Base-by-base conservation (phyloP, 495 filamentous ascomycete species). In the Penicillium bovifimosum region DNA sequence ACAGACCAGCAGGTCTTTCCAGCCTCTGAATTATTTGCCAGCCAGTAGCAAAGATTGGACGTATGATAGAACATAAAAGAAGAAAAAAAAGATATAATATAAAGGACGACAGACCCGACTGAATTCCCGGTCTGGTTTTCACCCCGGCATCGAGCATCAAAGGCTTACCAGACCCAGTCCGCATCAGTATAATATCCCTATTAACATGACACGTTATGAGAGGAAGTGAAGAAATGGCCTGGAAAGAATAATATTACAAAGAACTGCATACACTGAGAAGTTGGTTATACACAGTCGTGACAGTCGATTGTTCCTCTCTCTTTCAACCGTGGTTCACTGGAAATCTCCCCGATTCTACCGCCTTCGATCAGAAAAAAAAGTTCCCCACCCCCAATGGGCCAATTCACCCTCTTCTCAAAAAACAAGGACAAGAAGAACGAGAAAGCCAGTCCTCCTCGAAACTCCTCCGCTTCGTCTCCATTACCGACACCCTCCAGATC, bases 321-420 rank as follows among this genome's bases (percentile, higher is more conserved):
- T n/a, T n/a, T n/a, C n/a, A n/a, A n/a, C n/a, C n/a, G 34, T 47
- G 42, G 35, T 46, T 40, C 24, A 43, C 54, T 38, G 55, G 31
- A 54, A 35, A 72, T 76, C 73, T 67, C 75, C 72, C 73, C 71
- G 72, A 67, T 76, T 76, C 73, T 71, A 65, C 62, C 65, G 52
- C 56, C 61, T 76, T 76, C 73, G 70, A 76, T 61, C 60, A 65
- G 58, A 54, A 63, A 61, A 61, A 61, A 61, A 55, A 51, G 33
- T 33, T 49, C 49, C 29, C 52, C 47, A 47, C 58, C 41, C 64
- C 56, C 50, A 59, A 66, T 66, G 63, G 63, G 63, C 52, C 63
- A 66, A 66, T 61, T 66, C 63, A 58, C 63, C 60, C 61, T 71
- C 60, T 63, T 67, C 68, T 61, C 64, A 52, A 71, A 69, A 48